A percentile compares a stretch with the other conserved stretches of the same genome.
Conservation (phyloP, 2,329 filamentous ascomycete genomes). For the Nigrospora osmanthi region DNA sequence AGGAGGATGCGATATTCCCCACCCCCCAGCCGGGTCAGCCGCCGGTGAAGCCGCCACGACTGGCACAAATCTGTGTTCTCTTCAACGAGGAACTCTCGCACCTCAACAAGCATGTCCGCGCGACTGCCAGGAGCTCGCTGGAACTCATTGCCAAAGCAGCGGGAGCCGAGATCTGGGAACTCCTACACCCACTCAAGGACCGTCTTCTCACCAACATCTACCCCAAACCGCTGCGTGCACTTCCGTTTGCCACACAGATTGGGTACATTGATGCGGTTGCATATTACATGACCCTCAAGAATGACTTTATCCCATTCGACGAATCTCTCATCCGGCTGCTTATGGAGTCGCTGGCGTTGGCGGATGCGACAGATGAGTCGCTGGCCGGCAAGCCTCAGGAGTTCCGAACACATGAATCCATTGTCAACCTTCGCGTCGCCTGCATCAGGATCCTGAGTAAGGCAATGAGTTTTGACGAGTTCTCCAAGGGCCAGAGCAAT, state of each 20-base stretch:
- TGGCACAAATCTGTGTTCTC: constrained; percentile 72
- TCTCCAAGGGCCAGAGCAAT: constrained; percentile 67
- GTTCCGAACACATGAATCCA: constrained; percentile 90
- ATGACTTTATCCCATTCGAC: constrained; percentile 85
- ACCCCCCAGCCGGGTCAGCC: constrained; percentile 32
- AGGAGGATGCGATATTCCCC: constrained; percentile 58
- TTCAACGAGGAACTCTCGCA: constrained; percentile 86
- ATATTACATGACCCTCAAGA: constrained; percentile 84
- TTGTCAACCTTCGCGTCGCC: constrained; percentile 83
- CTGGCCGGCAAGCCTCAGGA: constrained; percentile 89
- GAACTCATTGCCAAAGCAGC: constrained; percentile 74
- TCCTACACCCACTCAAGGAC: constrained; percentile 86
- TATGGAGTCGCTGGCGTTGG: constrained; percentile 87
- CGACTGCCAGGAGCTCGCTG: constrained; percentile 75
- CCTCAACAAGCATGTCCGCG: constrained; percentile 91
- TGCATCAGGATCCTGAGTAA: constrained; percentile 91
- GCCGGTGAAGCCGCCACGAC: constrained; percentile 45
- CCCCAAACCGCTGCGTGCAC: constrained; percentile 83
- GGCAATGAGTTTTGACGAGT: constrained; percentile 89
- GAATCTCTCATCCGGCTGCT: constrained; percentile 84
- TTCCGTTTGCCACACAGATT: constrained; percentile 93
- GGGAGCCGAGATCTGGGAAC: constrained; percentile 73
- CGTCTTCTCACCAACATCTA: constrained; percentile 86
- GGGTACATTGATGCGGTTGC: constrained; percentile 97
- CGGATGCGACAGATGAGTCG: constrained; percentile 90